Conservation (phyloP, 169 alveolate species). For the Cryptosporidium tyzzeri region DNA sequence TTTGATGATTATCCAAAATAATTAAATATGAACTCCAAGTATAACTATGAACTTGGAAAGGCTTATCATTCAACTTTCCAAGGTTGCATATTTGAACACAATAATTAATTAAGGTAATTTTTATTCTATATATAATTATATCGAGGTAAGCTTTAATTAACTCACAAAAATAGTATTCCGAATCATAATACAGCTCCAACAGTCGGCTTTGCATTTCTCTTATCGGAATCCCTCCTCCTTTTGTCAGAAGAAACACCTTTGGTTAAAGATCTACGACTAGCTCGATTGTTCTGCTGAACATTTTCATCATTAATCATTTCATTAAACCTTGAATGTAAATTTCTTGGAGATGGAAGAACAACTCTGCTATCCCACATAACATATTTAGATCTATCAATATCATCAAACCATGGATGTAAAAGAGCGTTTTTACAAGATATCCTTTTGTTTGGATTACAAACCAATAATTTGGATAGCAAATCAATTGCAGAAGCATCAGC, state of each 20-base stretch:
- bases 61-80: background rate
- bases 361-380: slow-evolving; percentile 73
- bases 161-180: background rate
- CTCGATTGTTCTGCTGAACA: slow-evolving; percentile 49
- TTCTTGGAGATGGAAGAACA: slow-evolving; percentile 52
- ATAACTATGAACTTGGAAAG: background rate
- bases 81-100: background rate
- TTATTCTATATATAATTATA: background rate
- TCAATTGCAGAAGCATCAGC: slow-evolving; percentile 76
- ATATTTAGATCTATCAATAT: slow-evolving; percentile 56
- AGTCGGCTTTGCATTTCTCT: slow-evolving; percentile 30
- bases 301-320: slow-evolving; percentile 66
- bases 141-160: background rate
- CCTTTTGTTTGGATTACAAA: slow-evolving; percentile 76
- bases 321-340: background rate
- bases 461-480: slow-evolving; percentile 73
- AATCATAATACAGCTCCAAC: slow-evolving; percentile 25
- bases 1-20: background rate
- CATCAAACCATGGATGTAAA: slow-evolving; percentile 79
- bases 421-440: slow-evolving; percentile 78
- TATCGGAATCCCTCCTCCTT: slow-evolving; percentile 71
- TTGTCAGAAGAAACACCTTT: slow-evolving; percentile 48
- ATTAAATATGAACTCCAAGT: background rate
- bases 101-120: background rate
- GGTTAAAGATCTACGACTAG: slow-evolving; percentile 36